Percentiles rank a stretch among this genome's conserved stretches.
Conservation (phyloP, 331 rosid species). For the Quercus phellos region DNA sequence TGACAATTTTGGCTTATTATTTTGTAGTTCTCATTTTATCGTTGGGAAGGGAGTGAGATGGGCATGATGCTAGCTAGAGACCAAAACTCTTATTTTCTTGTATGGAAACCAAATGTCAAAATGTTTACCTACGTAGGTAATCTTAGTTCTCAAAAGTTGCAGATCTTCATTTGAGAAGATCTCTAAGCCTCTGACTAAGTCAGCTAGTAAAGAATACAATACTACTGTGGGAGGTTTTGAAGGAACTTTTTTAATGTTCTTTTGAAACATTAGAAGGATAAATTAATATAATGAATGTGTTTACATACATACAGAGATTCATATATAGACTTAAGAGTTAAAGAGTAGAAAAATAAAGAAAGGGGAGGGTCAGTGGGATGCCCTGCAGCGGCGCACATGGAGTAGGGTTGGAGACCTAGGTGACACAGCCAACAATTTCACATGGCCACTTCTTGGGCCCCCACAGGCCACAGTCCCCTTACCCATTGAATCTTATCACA, state of each 20-base stretch:
- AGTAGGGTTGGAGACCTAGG: constrained; percentile 56
- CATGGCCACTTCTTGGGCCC: constrained; percentile 53
- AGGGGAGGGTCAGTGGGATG: constrained; percentile 46
- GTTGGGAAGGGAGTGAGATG: neutral
- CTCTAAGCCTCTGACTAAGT: neutral
- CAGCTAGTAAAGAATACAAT: neutral
- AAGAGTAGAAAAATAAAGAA: neutral
- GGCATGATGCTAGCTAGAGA: neutral
- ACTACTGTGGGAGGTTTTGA: neutral
- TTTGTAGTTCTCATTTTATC: neutral
- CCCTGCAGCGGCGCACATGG: constrained; percentile 88
- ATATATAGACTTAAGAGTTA: neutral
- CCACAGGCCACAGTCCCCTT: constrained; percentile 4
- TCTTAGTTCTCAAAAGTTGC: neutral
- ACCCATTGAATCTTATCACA: constrained; percentile 49
- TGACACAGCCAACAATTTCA: constrained; percentile 55
- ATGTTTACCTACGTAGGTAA: neutral
- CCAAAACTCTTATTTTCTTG: neutral
- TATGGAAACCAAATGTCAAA: neutral
- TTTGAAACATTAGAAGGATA: neutral
- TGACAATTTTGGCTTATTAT: neutral
- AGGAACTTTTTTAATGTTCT: neutral
- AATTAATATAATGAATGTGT: neutral
- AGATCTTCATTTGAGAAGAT: constrained; percentile 10
- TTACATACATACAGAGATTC: neutral